Percentiles rank a stretch among this genome's conserved stretches.
Evolutionary conservation across 2,329 filamentous ascomycete species (phyloP).

Genomic region (Dactylellina drechsleri): DNA sequence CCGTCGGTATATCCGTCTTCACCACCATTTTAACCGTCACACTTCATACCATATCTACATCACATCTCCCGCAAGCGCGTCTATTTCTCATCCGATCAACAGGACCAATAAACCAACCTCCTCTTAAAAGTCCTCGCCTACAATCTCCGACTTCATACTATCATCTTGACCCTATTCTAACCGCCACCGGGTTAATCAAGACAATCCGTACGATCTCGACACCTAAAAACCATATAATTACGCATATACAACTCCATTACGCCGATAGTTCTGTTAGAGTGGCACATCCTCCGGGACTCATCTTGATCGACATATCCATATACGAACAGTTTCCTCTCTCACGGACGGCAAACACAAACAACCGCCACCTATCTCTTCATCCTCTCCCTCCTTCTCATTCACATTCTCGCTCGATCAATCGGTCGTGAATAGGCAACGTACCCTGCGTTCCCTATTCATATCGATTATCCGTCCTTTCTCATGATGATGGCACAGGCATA

Average conservation of each 20-base stretch:
- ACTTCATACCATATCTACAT: neutral
- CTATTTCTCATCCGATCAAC: neutral
- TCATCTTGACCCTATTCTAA: too few relatives aligned
- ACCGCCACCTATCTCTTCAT: slow-evolving; percentile 7
- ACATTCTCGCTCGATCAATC: slow-evolving; percentile 14
- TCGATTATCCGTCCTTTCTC: slow-evolving; percentile 28
- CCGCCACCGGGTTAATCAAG: too few relatives aligned
- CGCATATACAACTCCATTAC: too few relatives aligned
- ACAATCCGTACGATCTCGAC: too few relatives aligned
- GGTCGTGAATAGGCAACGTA: slow-evolving; percentile 53
- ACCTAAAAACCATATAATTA: too few relatives aligned
- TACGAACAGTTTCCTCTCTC: too few relatives aligned
- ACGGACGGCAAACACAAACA: slow-evolving; percentile 18
- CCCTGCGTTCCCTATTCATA: slow-evolving; percentile 43
- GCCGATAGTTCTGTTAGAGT: too few relatives aligned
- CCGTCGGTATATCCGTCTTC: slow-evolving; percentile 5
- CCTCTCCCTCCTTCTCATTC: slow-evolving; percentile 1
- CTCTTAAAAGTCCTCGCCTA: neutral
- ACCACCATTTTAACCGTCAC: neutral
- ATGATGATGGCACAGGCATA: slow-evolving; percentile 58
- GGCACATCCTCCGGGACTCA: too few relatives aligned
- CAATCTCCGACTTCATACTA: neutral
- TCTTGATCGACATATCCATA: too few relatives aligned
- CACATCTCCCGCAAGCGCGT: neutral
- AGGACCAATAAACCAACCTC: too few relatives aligned